Evolutionary conservation across 768 basidiomycete genomes (phyloP), one percentile per base, ranked within the genome.

Genomic region (Calocybe cyanea): DNA sequence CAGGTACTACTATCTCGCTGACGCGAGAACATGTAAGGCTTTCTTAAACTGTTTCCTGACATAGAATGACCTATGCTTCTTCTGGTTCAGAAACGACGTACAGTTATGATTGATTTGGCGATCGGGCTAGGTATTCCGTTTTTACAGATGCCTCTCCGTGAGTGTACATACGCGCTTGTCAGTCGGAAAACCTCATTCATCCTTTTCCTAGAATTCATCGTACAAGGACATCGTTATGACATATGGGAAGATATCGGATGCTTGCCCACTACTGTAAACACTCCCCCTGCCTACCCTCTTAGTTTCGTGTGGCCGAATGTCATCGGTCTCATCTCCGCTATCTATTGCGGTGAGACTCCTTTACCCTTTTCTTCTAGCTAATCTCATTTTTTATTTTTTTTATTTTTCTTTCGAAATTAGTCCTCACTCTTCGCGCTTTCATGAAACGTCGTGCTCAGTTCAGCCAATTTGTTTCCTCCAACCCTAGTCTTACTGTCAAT

Each of bases 211-310:
- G 75, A 73, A 58, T 75, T 71, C 52, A 68, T 77, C 41, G 64
- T 71, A 2, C 75, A 79, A 61, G 78, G 77, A 7, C 80, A 83
- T 60, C 75, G 80, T 4, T 83, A 71, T 60, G 65, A 83, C 53
- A 78, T 85, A 39, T 72, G 66, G 45, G 79, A 81, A 55, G 72
- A 81, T 43, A 50, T 81, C 14, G 81, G 81, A 5, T 83, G 82
- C 60, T 71, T 58, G 39, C 77, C 78, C 2, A 64, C 62, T 30
- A 71, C 69, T 4, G 80, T 73, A 61, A 69, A 73, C 52, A 75
- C 77, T 0, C 64, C 68, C 20, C 61, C 69, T 3, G 69, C 75
- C 1, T 63, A 70, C 41, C 58, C 71, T 13, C 55, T 84, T 18
- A 69, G 74, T 20, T 71, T 57, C 53, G 45, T 68, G 43, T 72